Base-by-base conservation (phyloP, 148 eudicot genomes). In the Hydrangea macrophylla region DNA sequence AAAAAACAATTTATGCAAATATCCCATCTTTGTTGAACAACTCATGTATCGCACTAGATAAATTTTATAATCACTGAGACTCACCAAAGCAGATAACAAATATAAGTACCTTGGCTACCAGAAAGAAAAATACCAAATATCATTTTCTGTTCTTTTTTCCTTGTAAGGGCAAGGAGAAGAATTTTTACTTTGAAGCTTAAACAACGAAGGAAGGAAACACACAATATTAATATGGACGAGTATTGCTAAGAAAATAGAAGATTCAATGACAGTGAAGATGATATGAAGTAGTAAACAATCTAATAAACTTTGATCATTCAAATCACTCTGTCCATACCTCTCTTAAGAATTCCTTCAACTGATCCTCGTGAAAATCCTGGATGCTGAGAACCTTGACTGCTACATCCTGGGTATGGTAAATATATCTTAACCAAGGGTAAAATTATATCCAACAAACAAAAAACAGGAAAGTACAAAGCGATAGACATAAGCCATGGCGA, bases 311-410 rank as follows among this genome's bases (percentile, higher is more conserved):
- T 62, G 20, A 60, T 48, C 20, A 50, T 62, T 51, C 54, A 20
- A 62, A 48, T 62, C 37, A 28, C 15, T 31, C 35, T 48, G 62
- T 26, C 20, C 67, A 65, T 77, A 93, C 96, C 98, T 93, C 98
- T 64, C 98, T 86, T 37, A 93, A 68, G 71, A 93, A 90, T 73
- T 90, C 96, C 84, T 83, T 93, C 75, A 93, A 68, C 70, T 88
- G 96, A 50, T 90, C 95, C 62, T 90, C 98, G 23, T 61, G 74
- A 73, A 90, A 88, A 67, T 93, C 92, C 71, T 93, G 98, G 76
- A 83, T 62, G 33, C 81, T 83, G 42, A 93, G 79, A 75, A 93
- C 89, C 82, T 93, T 93, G 31, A 93, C 96, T 24, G 98, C 98
- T 67, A 93, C 98, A 85, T 90, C 98, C 98, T 90, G 84, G 69